Evolutionary conservation across 1,139 yeast species (phyloP).

Genomic region (Diutina mesorugosa): DNA sequence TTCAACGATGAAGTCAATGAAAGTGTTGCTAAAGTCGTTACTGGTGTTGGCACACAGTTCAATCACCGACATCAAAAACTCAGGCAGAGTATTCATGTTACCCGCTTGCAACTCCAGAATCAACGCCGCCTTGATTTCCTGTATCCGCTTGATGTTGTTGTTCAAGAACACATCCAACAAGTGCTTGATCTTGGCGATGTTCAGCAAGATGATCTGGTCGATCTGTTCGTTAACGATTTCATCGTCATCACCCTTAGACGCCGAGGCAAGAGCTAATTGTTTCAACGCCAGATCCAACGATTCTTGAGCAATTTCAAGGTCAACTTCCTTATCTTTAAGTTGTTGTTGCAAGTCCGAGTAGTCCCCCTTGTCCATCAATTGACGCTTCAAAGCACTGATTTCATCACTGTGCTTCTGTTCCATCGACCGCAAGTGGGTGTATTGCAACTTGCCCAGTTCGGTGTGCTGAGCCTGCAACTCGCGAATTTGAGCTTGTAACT

Average conservation of each 20-base stretch:
- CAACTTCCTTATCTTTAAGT: conserved; percentile 62
- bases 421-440: conserved; percentile 50
- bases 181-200: conserved; percentile 36
- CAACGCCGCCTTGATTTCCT: conserved; percentile 60
- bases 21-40: conserved; percentile 71
- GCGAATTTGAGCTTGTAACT: conserved; percentile 52
- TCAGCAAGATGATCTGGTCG: conserved; percentile 35
- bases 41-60: conserved; percentile 65
- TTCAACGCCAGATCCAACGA: conserved; percentile 64
- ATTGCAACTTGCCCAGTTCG: conserved; percentile 54
- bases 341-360: conserved; percentile 27
- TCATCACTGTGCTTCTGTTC: conserved; percentile 53
- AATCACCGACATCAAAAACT: conserved; percentile 52
- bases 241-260: conserved; percentile 35
- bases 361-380: conserved; percentile 18
- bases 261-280: conserved; percentile 45
- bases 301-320: conserved; percentile 68
- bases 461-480: conserved; percentile 48
- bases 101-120: conserved; percentile 80
- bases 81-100: conserved; percentile 67
- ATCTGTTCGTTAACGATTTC: conserved; percentile 38
- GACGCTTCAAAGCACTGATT: conserved; percentile 26
- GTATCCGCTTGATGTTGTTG: conserved; percentile 61
- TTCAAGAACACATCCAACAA: conserved; percentile 64
- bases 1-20: conserved; percentile 68